These are phyloP conservation scores for Polygonum aviculare DNA, from an alignment of 148 eudicot species.

Conservation along the genomic window DNA sequence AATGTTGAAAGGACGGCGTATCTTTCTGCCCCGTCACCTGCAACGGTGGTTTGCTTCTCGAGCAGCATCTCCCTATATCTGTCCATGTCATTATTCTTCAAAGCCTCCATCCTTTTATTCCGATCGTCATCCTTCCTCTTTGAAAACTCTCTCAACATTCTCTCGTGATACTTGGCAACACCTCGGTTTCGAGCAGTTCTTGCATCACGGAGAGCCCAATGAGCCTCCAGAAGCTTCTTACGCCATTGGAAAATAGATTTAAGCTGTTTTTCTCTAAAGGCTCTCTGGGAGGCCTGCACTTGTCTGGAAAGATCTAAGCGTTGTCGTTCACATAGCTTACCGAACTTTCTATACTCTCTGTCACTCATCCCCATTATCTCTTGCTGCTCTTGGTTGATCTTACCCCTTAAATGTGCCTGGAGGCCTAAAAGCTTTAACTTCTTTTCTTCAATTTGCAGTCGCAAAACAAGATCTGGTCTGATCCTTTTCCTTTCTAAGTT, in stretches of 20 bases:
- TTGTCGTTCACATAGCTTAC: constrained; percentile 86
- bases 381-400: constrained; percentile 90
- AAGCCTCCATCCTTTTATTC: constrained; percentile 91
- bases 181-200: constrained; percentile 96
- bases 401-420: constrained; percentile 81
- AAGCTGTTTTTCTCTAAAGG: constrained; percentile 86
- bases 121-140: constrained; percentile 90
- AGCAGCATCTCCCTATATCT: constrained; percentile 93
- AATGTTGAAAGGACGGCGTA: constrained; percentile 89
- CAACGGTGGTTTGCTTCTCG: constrained; percentile 87
- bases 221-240: constrained; percentile 94
- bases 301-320: constrained; percentile 82
- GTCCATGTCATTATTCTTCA: constrained; percentile 96
- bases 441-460: constrained; percentile 89
- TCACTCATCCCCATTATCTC: constrained; percentile 97
- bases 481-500: constrained; percentile 92
- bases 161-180: constrained; percentile 93
- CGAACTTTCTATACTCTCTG: constrained; percentile 90
- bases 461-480: constrained; percentile 79
- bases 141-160: constrained; percentile 92
- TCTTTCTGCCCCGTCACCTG: constrained; percentile 97
- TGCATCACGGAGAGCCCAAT: constrained; percentile 97
- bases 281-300: constrained; percentile 84
- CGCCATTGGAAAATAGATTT: constrained; percentile 93
- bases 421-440: constrained; percentile 68